Percentiles rank a stretch among this genome's conserved stretches.
Evolutionary conservation across 106 monocot species (phyloP).

Genomic region (Dendrobium huoshanense): DNA sequence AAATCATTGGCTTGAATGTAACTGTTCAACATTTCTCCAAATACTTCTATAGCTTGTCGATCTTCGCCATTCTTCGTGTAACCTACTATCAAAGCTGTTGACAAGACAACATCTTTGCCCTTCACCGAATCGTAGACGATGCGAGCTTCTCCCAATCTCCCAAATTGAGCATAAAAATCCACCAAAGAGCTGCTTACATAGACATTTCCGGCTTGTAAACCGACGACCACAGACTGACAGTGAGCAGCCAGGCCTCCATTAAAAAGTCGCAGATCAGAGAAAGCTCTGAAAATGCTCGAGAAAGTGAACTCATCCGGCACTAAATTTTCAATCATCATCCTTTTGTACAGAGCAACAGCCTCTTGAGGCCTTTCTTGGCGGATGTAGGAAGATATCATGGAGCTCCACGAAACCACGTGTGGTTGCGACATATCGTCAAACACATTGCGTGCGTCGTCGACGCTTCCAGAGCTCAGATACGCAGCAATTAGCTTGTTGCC

Average conservation of each 20-base stretch:
- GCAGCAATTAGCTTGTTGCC: constrained; percentile 61
- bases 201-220: constrained; percentile 21
- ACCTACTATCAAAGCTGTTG: constrained; percentile 54
- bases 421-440: constrained; percentile 67
- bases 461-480: constrained; percentile 35
- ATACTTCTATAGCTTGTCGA: constrained; percentile 25
- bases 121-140: constrained; percentile 21
- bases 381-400: constrained; percentile 50
- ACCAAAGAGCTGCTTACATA: constrained; percentile 54
- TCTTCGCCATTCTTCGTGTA: constrained; percentile 51
- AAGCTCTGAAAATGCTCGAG: constrained; percentile 44
- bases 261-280: constrained; percentile 26
- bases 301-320: constrained; percentile 62
- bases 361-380: constrained; percentile 23
- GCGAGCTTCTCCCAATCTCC: constrained; percentile 26
- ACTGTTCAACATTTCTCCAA: constrained; percentile 24
- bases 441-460: constrained; percentile 46
- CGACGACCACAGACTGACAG: constrained; percentile 31
- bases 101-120: constrained; percentile 57
- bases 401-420: constrained; percentile 63
- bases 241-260: constrained; percentile 31
- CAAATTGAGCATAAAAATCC: constrained; percentile 56
- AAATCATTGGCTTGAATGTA: constrained; percentile 45
- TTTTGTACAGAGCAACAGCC: constrained; percentile 34
- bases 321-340: constrained; percentile 30